These are phyloP conservation scores for Cladosporium sp. DNA, from an alignment of 2,329 filamentous ascomycete species.

Conservation along the genomic window DNA sequence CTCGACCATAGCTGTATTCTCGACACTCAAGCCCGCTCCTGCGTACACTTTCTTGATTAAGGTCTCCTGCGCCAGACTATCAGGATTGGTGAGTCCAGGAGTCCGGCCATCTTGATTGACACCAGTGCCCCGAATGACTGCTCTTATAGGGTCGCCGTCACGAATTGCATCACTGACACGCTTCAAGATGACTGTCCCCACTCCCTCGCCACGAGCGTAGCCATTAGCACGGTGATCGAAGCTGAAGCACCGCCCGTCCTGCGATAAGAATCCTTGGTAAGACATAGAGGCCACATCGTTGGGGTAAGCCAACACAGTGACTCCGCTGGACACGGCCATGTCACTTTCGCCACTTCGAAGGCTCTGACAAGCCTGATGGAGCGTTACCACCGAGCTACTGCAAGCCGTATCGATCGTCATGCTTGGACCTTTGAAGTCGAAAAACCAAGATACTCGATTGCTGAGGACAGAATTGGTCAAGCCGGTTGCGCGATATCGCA, in stretches of 20 bases:
- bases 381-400: constrained; percentile 9
- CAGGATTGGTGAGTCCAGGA: constrained; percentile 39
- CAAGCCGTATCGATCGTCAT: constrained; percentile 19
- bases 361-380: constrained; percentile 16
- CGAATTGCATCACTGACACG: constrained; percentile 15
- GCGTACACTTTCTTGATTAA: constrained; percentile 37
- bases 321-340: constrained; percentile 12
- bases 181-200: constrained; percentile 27
- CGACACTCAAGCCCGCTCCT: constrained; percentile 31
- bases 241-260: constrained; percentile 26
- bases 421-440: constrained; percentile 16
- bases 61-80: constrained; percentile 31
- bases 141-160: constrained; percentile 19
- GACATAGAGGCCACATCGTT: constrained; percentile 13
- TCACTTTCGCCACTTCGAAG: constrained; percentile 11
- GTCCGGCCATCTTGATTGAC: constrained; percentile 5
- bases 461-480: constrained; percentile 12
- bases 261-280: constrained; percentile 26
- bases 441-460: constrained; percentile 20
- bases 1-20: constrained; percentile 18
- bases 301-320: constrained; percentile 9
- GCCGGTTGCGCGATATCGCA: constrained; percentile 23
- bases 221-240: constrained; percentile 42
- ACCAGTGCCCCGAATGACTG: constrained; percentile 5
- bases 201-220: constrained; percentile 31